Evolutionary conservation across 768 basidiomycete species (phyloP).

Genomic region (Aureoboletus auriporus): DNA sequence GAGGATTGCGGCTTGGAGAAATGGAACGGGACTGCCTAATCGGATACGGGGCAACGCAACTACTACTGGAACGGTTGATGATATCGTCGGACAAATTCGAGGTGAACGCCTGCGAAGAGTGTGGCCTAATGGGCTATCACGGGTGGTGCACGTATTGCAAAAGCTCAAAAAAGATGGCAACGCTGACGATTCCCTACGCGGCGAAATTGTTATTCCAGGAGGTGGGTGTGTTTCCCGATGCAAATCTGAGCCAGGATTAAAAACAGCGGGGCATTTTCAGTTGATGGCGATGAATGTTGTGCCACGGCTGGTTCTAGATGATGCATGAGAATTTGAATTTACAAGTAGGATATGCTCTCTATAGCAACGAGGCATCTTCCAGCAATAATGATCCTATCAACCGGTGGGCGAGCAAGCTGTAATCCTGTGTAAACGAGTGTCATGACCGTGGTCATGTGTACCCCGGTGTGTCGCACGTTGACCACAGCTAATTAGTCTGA

Average conservation of each 20-base stretch:
- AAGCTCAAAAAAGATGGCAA: constrained; percentile 93
- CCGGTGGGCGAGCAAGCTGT: background rate
- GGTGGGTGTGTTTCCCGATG: constrained; percentile 38
- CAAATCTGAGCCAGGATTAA: background rate
- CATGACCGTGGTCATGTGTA: background rate
- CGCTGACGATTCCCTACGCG: constrained; percentile 93
- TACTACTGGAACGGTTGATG: constrained; percentile 96
- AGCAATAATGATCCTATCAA: background rate
- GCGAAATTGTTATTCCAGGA: constrained; percentile 92
- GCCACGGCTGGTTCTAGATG: constrained; percentile 82
- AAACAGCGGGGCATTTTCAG: constrained; percentile 34
- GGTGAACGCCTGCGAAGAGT: constrained; percentile 91
- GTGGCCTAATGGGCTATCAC: constrained; percentile 91
- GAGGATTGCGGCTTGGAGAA: constrained; percentile 93
- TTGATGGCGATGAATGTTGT: constrained; percentile 98
- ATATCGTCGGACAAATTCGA: constrained; percentile 98
- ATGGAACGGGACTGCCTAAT: constrained; percentile 99
- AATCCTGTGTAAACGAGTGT: background rate
- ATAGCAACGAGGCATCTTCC: no score
- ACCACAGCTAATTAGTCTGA: background rate
- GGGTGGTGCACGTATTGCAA: constrained; percentile 99
- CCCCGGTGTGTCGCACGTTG: background rate
- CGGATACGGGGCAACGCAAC: constrained; percentile 96
- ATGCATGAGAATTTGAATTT: constrained; percentile 42
- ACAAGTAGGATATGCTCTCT: no score